These are phyloP conservation scores for Lagenidium giganteum DNA, from an alignment of 352 stramenopile genomes.

Conservation along the genomic window DNA sequence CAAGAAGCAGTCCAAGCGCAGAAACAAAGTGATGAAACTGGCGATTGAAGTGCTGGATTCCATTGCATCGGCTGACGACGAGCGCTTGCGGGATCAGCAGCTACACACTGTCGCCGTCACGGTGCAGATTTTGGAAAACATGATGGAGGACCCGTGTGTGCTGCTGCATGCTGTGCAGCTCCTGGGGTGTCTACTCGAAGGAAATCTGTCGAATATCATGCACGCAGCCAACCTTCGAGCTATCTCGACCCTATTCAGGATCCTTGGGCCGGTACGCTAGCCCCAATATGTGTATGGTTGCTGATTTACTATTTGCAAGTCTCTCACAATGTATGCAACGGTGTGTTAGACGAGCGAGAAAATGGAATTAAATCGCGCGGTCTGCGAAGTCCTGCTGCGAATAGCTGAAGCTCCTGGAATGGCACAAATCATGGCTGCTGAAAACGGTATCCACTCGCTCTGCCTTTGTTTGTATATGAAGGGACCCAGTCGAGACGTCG, in stretches of 20 bases:
- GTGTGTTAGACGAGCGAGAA: slow-evolving; percentile 15
- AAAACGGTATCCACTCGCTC: slow-evolving; percentile 33
- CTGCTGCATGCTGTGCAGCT: slow-evolving; percentile 33
- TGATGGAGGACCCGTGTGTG: slow-evolving; percentile 25
- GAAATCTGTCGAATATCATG: slow-evolving; percentile 21
- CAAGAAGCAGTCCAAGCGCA: slow-evolving; percentile 24
- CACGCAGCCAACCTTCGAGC: slow-evolving; percentile 23
- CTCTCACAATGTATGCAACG: not conserved
- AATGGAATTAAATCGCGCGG: slow-evolving; percentile 32
- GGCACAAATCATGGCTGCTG: slow-evolving; percentile 33
- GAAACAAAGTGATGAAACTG: slow-evolving; percentile 30
- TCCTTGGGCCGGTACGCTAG: slow-evolving; percentile 24
- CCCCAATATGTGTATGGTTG: not conserved
- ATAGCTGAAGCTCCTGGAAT: slow-evolving; percentile 31
- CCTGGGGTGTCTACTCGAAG: slow-evolving; percentile 30
- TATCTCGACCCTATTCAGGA: slow-evolving; percentile 23
- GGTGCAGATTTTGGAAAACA: slow-evolving; percentile 24
- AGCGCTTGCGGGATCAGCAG: slow-evolving; percentile 11
- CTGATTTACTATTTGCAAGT: not conserved
- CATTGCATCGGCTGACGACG: slow-evolving; percentile 6
- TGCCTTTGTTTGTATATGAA: slow-evolving; percentile 26
- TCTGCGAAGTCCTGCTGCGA: slow-evolving; percentile 30
- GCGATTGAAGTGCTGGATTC: slow-evolving; percentile 39
- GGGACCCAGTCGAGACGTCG: slow-evolving; percentile 17
- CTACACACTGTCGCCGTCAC: slow-evolving; percentile 13